phyloP scores from a whole-genome alignment of 148 eudicot genomes.

The Suaeda aralocaspica region DNA sequence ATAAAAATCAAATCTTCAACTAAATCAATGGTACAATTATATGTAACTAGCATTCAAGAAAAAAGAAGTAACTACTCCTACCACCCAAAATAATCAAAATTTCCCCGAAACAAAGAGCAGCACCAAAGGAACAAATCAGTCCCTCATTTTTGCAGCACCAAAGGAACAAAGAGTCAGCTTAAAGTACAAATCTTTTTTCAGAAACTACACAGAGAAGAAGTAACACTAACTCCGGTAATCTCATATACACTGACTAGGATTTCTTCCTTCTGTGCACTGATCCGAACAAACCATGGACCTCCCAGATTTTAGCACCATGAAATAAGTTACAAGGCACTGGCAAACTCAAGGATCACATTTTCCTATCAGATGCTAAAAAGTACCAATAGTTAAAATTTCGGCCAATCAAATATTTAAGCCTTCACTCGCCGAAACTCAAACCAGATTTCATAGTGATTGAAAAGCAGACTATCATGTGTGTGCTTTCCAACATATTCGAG shows the following conservation, averaged over 20 bases:
- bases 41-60: slow-evolving; percentile 8
- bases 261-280: not conserved
- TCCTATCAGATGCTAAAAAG: not conserved
- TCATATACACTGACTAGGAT: not conserved
- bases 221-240: not conserved
- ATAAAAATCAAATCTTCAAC: not conserved
- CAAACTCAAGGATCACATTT: not conserved
- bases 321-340: not conserved
- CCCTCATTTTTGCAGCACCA: slow-evolving; percentile 2
- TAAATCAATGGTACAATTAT: slow-evolving; percentile 19
- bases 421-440: slow-evolving; percentile 68
- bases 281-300: not conserved
- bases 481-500: slow-evolving; percentile 76
- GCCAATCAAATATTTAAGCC: slow-evolving; percentile 24
- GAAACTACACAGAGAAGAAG: not conserved
- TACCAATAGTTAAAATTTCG: not conserved
- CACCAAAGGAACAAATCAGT: slow-evolving; percentile 2
- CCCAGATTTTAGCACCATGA: slow-evolving; percentile 1
- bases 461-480: slow-evolving; percentile 90
- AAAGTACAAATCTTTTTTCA: slow-evolving; percentile 7
- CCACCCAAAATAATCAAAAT: slow-evolving; percentile 1
- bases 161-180: not conserved
- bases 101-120: slow-evolving; percentile 1
- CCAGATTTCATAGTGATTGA: slow-evolving; percentile 96
- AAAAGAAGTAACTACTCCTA: not conserved